Percentiles rank a stretch among this genome's conserved stretches.
Evolutionary conservation across 495 filamentous ascomycete species (phyloP).

Genomic region (Polyplosphaeria fusca): DNA sequence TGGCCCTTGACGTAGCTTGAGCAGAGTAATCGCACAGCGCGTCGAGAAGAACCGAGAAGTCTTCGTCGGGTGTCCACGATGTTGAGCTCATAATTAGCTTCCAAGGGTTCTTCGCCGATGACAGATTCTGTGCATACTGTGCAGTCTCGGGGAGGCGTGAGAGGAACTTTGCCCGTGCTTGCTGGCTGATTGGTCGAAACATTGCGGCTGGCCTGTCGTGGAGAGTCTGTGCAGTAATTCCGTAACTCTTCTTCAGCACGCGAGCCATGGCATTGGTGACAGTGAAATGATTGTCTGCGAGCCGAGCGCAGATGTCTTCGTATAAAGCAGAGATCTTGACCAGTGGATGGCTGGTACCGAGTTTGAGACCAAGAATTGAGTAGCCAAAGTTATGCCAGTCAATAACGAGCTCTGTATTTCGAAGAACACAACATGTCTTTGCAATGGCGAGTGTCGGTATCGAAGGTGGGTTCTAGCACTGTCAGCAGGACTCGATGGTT

Average conservation of each 20-base stretch:
- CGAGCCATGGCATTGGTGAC: conserved; percentile 85
- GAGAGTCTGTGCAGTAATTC: conserved; percentile 59
- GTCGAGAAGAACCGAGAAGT: conserved; percentile 85
- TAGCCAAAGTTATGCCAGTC: conserved; percentile 99
- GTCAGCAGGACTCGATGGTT: background rate
- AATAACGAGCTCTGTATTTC: conserved; percentile 78
- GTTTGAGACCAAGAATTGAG: conserved; percentile 79
- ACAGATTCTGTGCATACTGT: conserved; percentile 54
- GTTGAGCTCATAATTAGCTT: conserved; percentile 83
- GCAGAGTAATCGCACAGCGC: conserved; percentile 70
- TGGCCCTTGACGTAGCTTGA: conserved; percentile 31
- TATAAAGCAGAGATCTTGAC: conserved; percentile 72
- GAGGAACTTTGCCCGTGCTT: conserved; percentile 58
- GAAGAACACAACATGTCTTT: conserved; percentile 66
- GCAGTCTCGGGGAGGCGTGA: conserved; percentile 55
- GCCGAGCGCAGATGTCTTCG: conserved; percentile 65
- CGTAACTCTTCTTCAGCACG: conserved; percentile 62
- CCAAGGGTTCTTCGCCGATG: conserved; percentile 47
- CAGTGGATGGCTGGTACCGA: conserved; percentile 63
- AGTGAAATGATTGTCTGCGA: conserved; percentile 72
- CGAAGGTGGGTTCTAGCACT: conserved; percentile 78
- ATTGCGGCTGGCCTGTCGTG: conserved; percentile 85
- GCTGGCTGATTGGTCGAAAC: conserved; percentile 64
- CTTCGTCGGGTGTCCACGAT: conserved; percentile 95
- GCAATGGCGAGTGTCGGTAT: conserved; percentile 85